Conservation (phyloP, 1,284 basidiomycete genomes). For the Heterobasidion annosum region DNA sequence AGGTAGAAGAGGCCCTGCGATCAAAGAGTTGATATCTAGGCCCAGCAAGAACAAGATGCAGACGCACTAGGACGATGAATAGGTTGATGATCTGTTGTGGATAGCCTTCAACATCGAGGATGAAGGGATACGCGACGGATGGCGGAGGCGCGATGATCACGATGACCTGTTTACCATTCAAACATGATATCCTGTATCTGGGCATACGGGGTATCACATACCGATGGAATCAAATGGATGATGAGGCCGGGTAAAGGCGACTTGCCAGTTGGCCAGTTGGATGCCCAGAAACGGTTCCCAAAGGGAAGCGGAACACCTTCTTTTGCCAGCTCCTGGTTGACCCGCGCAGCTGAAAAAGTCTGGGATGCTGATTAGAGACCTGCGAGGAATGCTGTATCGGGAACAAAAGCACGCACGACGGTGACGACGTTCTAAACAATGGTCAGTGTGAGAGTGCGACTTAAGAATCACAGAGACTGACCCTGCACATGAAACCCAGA, state of each 20-base stretch:
- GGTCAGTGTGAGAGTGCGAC: background rate
- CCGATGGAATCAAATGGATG: constrained; percentile 29
- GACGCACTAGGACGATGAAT: constrained; percentile 39
- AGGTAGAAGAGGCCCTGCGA: constrained; percentile 48
- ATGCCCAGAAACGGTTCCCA: constrained; percentile 32
- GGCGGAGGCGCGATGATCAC: constrained; percentile 40
- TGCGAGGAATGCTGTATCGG: background rate
- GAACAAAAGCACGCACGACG: background rate
- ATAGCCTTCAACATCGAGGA: constrained; percentile 50
- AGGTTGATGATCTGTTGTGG: constrained; percentile 48
- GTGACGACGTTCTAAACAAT: constrained; percentile 8
- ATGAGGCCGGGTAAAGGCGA: constrained; percentile 36
- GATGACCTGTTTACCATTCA: constrained; percentile 24
- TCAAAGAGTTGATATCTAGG: background rate
- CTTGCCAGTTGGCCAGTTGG: constrained; percentile 34
- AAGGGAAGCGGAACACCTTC: constrained; percentile 41
- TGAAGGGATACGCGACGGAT: constrained; percentile 38
- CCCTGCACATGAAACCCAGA: background rate
- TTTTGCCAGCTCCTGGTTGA: constrained; percentile 47
- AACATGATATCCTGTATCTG: background rate
- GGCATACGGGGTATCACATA: constrained; percentile 5
- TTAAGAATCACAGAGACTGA: background rate
- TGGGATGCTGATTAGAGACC: constrained; percentile 16
- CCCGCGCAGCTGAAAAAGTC: constrained; percentile 34
- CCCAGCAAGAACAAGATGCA: background rate